These are phyloP conservation scores for Xylariaceae sp. DNA, from an alignment of 2,329 filamentous ascomycete genomes.

Conservation along the genomic window DNA sequence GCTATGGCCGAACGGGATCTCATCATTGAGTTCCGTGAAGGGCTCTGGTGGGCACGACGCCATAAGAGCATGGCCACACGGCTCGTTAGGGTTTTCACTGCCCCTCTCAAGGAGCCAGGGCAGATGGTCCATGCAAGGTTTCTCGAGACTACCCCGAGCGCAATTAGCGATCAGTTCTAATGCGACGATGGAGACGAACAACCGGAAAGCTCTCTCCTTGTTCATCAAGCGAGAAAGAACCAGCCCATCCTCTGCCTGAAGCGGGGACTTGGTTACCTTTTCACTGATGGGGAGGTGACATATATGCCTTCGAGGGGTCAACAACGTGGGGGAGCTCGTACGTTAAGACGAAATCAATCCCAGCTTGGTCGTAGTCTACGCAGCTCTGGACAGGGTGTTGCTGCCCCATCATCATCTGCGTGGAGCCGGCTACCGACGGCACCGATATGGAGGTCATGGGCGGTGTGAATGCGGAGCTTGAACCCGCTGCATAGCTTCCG, in stretches of 20 bases:
- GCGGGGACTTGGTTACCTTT: slow-evolving; percentile 22
- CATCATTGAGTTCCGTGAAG: slow-evolving; percentile 46
- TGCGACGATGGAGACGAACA: slow-evolving; percentile 5
- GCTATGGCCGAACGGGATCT: slow-evolving; percentile 52
- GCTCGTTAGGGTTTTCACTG: slow-evolving; percentile 59
- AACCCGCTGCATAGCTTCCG: slow-evolving; percentile 56
- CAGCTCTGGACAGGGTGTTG: slow-evolving; percentile 36
- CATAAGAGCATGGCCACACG: slow-evolving; percentile 92
- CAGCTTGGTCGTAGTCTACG: slow-evolving; percentile 75
- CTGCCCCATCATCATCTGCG: slow-evolving; percentile 30
- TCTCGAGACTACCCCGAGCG: slow-evolving; percentile 67
- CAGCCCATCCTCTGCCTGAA: slow-evolving; percentile 22
- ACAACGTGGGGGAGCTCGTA: slow-evolving; percentile 55
- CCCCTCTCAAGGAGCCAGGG: slow-evolving; percentile 69
- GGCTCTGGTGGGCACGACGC: slow-evolving; percentile 78
- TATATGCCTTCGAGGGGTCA: slow-evolving; percentile 61
- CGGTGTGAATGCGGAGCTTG: slow-evolving; percentile 48
- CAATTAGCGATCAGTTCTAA: background rate
- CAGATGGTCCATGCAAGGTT: slow-evolving; percentile 89
- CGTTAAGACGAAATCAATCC: slow-evolving; percentile 89
- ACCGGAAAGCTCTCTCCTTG: slow-evolving; percentile 20
- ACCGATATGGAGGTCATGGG: slow-evolving; percentile 44
- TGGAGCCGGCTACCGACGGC: slow-evolving; percentile 39
- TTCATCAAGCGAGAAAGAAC: slow-evolving; percentile 21
- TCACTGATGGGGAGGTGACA: slow-evolving; percentile 61